A percentile compares a stretch with the other conserved stretches of the same genome.
Conservation (phyloP, 2,329 filamentous ascomycete species). For the Didymella arachidicola region DNA sequence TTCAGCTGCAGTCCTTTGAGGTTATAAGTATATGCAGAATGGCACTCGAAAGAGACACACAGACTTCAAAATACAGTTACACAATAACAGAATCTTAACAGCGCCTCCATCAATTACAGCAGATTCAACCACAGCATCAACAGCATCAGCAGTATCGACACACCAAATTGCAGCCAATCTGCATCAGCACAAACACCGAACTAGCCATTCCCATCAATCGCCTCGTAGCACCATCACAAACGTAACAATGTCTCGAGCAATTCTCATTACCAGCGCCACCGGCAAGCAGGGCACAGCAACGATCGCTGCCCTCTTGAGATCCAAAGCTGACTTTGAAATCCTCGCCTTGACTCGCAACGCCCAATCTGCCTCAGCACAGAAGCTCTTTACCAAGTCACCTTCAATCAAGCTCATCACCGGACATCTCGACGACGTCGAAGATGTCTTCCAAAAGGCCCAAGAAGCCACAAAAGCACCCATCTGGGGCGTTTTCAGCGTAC, state of each 20-base stretch:
- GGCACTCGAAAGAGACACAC: neutral
- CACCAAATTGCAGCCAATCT: neutral
- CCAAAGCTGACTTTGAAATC: constrained; percentile 56
- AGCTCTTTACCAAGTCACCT: constrained; percentile 54
- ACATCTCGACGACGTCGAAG: constrained; percentile 59
- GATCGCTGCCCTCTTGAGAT: constrained; percentile 50
- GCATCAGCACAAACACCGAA: neutral
- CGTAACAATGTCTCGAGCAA: constrained; percentile 16
- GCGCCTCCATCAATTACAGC: neutral
- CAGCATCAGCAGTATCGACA: neutral
- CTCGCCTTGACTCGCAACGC: constrained; percentile 65
- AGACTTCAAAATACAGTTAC: neutral
- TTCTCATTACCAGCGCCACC: constrained; percentile 55
- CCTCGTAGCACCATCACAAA: neutral
- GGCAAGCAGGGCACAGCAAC: constrained; percentile 56
- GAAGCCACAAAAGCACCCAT: constrained; percentile 37
- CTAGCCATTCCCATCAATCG: neutral
- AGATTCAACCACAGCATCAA: neutral
- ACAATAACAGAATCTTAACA: neutral
- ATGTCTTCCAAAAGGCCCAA: constrained; percentile 59
- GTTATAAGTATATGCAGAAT: neutral
- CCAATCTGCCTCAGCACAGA: constrained; percentile 58
- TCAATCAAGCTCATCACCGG: constrained; percentile 64
- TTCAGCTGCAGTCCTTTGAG: neutral
- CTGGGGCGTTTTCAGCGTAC: constrained; percentile 47